Percentiles rank a stretch among this genome's conserved stretches.
Evolutionary conservation across 2,329 filamentous ascomycete genomes (phyloP).

Genomic region (Cytospora paraplurivora): DNA sequence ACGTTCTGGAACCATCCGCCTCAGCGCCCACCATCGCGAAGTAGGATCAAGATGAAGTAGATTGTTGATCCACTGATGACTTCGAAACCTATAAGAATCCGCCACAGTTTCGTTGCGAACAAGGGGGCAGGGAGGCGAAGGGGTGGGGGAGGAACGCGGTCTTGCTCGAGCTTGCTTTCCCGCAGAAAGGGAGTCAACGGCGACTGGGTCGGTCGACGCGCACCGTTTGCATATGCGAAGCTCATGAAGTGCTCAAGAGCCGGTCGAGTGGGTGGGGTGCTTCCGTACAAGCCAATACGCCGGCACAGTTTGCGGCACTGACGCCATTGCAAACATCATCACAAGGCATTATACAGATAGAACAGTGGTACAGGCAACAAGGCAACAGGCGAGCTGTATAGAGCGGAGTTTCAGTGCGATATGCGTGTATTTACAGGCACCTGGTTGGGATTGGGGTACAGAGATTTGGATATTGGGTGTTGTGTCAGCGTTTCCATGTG

Average conservation of each 20-base stretch:
- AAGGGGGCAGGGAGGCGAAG: too few relatives aligned
- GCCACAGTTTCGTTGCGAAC: too few relatives aligned
- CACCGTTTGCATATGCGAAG: background rate
- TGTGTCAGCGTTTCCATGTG: constrained; percentile 8
- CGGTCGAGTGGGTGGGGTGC: background rate
- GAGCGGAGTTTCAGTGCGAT: constrained; percentile 14
- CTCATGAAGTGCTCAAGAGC: background rate
- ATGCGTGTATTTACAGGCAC: constrained; percentile 9
- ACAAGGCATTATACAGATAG: background rate
- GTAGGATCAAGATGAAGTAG: constrained; percentile 19
- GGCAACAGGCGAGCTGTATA: constrained; percentile 6
- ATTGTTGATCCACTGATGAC: constrained; percentile 1
- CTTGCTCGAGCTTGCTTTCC: background rate
- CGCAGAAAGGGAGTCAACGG: background rate
- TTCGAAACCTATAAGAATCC: background rate
- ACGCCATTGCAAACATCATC: background rate
- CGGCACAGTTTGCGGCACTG: background rate
- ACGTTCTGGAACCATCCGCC: constrained; percentile 77
- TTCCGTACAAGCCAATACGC: background rate
- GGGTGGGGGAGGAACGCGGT: background rate
- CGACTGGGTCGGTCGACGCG: background rate
- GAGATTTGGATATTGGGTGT: constrained; percentile 12
- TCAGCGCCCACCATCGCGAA: constrained; percentile 39
- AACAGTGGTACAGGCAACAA: background rate
- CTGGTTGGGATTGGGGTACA: constrained; percentile 11